These are phyloP conservation scores for Saturnispora sanitii DNA, from an alignment of 805 yeast genomes.

Conservation along the genomic window DNA sequence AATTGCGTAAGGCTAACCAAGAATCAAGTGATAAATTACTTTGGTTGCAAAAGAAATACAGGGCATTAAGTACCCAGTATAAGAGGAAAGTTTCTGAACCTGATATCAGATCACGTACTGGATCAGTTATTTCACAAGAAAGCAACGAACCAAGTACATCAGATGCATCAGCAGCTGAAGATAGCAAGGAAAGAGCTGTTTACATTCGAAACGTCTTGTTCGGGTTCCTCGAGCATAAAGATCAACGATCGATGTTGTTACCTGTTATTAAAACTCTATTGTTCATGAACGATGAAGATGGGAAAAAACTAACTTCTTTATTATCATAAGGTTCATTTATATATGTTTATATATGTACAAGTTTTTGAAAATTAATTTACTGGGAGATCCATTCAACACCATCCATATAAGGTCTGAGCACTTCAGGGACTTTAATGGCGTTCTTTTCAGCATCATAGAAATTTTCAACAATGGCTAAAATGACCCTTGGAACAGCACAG, in stretches of 20 bases:
- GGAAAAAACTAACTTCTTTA: constrained; percentile 56
- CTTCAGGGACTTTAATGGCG: constrained; percentile 54
- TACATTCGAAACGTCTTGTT: constrained; percentile 83
- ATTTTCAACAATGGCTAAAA: constrained; percentile 85
- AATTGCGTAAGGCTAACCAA: constrained; percentile 53
- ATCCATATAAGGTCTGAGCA: constrained; percentile 64
- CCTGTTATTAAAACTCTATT: constrained; percentile 79
- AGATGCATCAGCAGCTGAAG: constrained; percentile 15
- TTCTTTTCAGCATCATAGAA: constrained; percentile 52
- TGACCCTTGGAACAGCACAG: constrained; percentile 86
- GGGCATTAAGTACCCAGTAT: constrained; percentile 49
- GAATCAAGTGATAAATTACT: constrained; percentile 61
- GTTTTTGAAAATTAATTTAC: background rate
- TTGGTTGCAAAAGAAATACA: constrained; percentile 61
- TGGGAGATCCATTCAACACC: constrained; percentile 26
- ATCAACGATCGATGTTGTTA: constrained; percentile 74
- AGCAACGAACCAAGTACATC: constrained; percentile 4
- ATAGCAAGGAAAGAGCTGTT: constrained; percentile 44
- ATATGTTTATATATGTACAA: constrained; percentile 3
- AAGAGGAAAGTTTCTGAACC: constrained; percentile 24
- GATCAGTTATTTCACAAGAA: constrained; percentile 12
- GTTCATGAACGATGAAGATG: constrained; percentile 61
- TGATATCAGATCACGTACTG: constrained; percentile 13
- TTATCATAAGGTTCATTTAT: constrained; percentile 15
- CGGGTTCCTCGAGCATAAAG: constrained; percentile 85